Conservation (phyloP, 805 yeast species). For the Wickerhamiella alocasiicola region DNA sequence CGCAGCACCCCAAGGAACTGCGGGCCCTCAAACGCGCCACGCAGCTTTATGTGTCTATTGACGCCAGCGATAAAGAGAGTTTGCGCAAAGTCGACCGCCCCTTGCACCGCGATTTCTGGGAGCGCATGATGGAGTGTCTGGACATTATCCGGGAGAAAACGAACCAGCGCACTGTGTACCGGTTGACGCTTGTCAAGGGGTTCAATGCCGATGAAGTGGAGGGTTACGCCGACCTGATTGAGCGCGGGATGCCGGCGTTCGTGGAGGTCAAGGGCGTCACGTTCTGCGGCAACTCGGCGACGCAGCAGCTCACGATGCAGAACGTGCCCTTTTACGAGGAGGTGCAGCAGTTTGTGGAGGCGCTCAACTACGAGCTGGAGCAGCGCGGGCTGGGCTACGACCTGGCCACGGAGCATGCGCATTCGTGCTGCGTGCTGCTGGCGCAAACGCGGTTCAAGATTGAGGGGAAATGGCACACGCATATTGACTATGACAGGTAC, state of each 20-base stretch:
- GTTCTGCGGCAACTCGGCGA: constrained; percentile 85
- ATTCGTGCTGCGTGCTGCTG: constrained; percentile 79
- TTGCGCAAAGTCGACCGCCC: constrained; percentile 82
- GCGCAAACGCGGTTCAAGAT: constrained; percentile 64
- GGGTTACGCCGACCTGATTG: constrained; percentile 81
- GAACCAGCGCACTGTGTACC: constrained; percentile 81
- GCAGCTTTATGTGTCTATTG: constrained; percentile 83
- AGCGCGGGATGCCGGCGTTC: constrained; percentile 68
- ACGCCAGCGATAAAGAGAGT: constrained; percentile 77
- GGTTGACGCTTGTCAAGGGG: constrained; percentile 83
- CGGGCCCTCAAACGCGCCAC: constrained; percentile 63
- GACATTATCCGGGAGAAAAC: constrained; percentile 65
- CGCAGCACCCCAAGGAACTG: constrained; percentile 86
- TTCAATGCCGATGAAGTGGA: constrained; percentile 67
- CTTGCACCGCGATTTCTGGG: constrained; percentile 84
- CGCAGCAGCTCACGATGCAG: constrained; percentile 87
- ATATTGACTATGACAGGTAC: constrained; percentile 67
- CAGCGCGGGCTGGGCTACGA: constrained; percentile 61
- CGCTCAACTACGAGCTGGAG: constrained; percentile 47
- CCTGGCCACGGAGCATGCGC: constrained; percentile 91
- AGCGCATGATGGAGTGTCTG: constrained; percentile 64
- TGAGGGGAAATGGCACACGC: constrained; percentile 73
- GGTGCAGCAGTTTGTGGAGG: constrained; percentile 61
- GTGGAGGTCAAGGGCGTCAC: constrained; percentile 93
- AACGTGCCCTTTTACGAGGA: constrained; percentile 91